Evolutionary conservation across 352 stramenopile species (phyloP).

Genomic region (Globisporangium carolinianum): DNA sequence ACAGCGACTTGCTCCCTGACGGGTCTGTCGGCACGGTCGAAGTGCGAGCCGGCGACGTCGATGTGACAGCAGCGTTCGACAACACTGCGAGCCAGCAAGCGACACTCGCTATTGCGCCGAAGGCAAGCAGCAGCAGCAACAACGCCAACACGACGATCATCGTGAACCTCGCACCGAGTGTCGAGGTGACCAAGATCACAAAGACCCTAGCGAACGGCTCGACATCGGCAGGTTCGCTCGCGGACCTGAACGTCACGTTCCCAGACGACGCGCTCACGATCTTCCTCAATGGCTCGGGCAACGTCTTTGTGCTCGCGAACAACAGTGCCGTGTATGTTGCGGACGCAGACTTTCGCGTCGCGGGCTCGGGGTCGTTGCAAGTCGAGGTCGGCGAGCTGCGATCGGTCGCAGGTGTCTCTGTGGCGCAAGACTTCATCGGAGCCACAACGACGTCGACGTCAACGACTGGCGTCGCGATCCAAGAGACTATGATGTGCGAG

Average conservation of each 20-base stretch:
- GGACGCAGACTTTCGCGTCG: not conserved
- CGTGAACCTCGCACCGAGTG: not conserved
- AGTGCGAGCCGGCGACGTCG: not conserved
- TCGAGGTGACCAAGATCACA: not conserved
- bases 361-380: not conserved
- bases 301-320: constrained; percentile 2
- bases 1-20: constrained; percentile 8
- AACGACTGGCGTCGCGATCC: not conserved
- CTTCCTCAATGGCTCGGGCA: constrained; percentile 4
- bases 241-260: not conserved
- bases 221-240: not conserved
- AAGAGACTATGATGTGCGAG: not conserved
- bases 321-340: constrained; percentile 6
- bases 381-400: constrained; percentile 4
- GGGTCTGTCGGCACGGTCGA: not conserved
- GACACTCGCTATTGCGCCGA: not conserved
- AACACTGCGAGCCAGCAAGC: not conserved
- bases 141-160: not conserved
- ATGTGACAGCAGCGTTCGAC: not conserved
- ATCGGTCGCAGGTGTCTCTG: not conserved
- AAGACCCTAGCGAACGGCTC: not conserved
- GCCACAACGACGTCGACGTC: not conserved
- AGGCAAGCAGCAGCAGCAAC: not conserved
- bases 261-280: not conserved
- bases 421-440: not conserved